Base-by-base conservation (phyloP, 2,329 filamentous ascomycete genomes). In the Cordyceps militaris region DNA sequence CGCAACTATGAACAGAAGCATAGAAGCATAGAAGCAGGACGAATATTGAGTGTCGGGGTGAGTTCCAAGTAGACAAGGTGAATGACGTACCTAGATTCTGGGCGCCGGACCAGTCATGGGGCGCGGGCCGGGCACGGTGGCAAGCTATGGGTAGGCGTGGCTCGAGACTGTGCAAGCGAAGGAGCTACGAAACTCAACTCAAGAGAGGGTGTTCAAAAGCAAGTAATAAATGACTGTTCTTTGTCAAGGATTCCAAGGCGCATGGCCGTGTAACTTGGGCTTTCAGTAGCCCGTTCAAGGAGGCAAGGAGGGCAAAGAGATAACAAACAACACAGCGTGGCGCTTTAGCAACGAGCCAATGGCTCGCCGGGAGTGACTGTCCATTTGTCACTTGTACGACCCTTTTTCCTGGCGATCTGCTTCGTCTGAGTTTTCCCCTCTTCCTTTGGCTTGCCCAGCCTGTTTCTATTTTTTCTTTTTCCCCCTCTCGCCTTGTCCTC, bases 41-140 rank as follows among this genome's bases (percentile, higher is more conserved):
- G 16, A 28, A 4, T 11, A 54, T 47, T 55, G 38, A 47, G 42
- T 47, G 52, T 55, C 47, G 26, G 28, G 30, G 5, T 10, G 40
- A 54, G 13, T 11, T 44, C 24, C 6, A 14, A 14, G 24, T 21
- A 52, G 36, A 42, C 23, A 42, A 21, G 7, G 14, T 23, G 9
- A 42, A 30, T 47, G 32, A 40, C 42, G 32, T 47, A 40, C 42
- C 23, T 47, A 13, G 42, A 55, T 36, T 55, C 11, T 11, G 4
- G 21, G 30, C 28, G 23, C n/a, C n/a, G 42, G 52, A 47, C 52
- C 52, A 55, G 52, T 55, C 42, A 55, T 16, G 42, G 32, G 11
- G 30, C 42, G 42, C 16, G 14, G 30, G 28, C 14, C 6, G 28
- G 42, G 52, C 52, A 55, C 42, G 52, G 9, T 26, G 30, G n/a